Evolutionary conservation across 805 yeast genomes (phyloP).

Genomic region (Yamadazyma kitorensis): DNA sequence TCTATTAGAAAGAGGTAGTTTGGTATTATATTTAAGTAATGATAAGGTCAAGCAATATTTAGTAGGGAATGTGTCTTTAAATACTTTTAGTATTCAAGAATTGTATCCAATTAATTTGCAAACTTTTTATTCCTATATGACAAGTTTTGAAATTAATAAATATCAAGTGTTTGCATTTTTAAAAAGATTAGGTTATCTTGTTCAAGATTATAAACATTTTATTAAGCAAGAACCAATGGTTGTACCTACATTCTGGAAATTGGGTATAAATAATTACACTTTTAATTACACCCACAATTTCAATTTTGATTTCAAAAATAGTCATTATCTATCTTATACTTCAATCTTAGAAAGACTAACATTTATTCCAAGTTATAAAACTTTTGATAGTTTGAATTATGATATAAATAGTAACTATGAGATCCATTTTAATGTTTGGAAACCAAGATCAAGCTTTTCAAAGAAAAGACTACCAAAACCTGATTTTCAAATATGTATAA

Average conservation of each 20-base stretch:
- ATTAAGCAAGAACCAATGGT: background rate
- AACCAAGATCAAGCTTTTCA: slow-evolving; percentile 69
- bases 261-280: background rate
- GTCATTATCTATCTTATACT: slow-evolving; percentile 21
- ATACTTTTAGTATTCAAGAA: slow-evolving; percentile 19
- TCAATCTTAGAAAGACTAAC: slow-evolving; percentile 7
- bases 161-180: slow-evolving; percentile 71
- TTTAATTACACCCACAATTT: background rate
- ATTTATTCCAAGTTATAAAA: slow-evolving; percentile 8
- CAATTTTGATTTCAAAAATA: slow-evolving; percentile 5
- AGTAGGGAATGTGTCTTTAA: slow-evolving; percentile 10
- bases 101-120: slow-evolving; percentile 53
- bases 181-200: slow-evolving; percentile 76
- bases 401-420: slow-evolving; percentile 14
- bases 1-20: slow-evolving; percentile 73
- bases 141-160: slow-evolving; percentile 18
- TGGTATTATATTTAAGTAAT: slow-evolving; percentile 26
- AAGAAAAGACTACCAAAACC: slow-evolving; percentile 70
- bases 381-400: slow-evolving; percentile 10
- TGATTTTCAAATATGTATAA: slow-evolving; percentile 68
- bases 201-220: slow-evolving; percentile 25
- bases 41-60: slow-evolving; percentile 20
- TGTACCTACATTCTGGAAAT: background rate
- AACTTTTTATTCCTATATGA: slow-evolving; percentile 50
- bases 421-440: slow-evolving; percentile 74